Evolutionary conservation across 441 rosid species (phyloP).

Genomic region (Biscutella laevigata): DNA sequence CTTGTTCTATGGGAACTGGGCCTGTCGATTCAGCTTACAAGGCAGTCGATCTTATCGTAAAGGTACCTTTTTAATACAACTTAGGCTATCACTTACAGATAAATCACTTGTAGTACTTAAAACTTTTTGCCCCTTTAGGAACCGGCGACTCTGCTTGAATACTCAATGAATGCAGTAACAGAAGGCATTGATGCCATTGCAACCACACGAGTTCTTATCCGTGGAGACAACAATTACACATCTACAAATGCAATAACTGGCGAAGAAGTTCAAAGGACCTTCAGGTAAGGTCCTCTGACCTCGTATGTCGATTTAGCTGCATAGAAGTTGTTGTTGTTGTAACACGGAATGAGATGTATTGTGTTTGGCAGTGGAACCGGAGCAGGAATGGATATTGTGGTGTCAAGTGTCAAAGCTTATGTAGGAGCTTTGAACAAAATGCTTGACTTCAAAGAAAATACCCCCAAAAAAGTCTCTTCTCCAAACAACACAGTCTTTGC

Average conservation of each 20-base stretch:
- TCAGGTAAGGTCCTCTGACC: constrained; percentile 31
- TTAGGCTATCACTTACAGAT: background rate
- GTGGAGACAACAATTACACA: constrained; percentile 34
- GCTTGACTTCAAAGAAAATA: constrained; percentile 46
- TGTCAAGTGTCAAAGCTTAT: constrained; percentile 92
- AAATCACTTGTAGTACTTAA: background rate
- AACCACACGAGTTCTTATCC: constrained; percentile 75
- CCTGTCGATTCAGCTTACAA: constrained; percentile 94
- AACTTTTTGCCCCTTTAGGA: constrained; percentile 32
- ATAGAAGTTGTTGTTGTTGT: constrained; percentile 13
- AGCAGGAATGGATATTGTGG: constrained; percentile 80
- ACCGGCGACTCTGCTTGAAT: constrained; percentile 63
- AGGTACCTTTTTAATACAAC: constrained; percentile 34
- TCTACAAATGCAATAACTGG: constrained; percentile 50
- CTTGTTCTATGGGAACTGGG: constrained; percentile 77
- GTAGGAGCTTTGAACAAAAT: constrained; percentile 81
- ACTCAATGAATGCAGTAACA: constrained; percentile 73
- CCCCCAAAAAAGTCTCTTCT: constrained; percentile 22
- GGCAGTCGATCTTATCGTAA: constrained; percentile 80
- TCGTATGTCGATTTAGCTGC: background rate
- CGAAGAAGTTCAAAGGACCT: constrained; percentile 49
- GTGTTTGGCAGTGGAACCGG: constrained; percentile 61
- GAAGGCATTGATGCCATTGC: constrained; percentile 97
- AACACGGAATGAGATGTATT: background rate
- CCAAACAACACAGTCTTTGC: constrained; percentile 33